Percentiles rank a stretch among this genome's conserved stretches.
These are phyloP conservation scores for Rhizopogon sp. DNA, from an alignment of 768 basidiomycete genomes.

Conservation along the genomic window DNA sequence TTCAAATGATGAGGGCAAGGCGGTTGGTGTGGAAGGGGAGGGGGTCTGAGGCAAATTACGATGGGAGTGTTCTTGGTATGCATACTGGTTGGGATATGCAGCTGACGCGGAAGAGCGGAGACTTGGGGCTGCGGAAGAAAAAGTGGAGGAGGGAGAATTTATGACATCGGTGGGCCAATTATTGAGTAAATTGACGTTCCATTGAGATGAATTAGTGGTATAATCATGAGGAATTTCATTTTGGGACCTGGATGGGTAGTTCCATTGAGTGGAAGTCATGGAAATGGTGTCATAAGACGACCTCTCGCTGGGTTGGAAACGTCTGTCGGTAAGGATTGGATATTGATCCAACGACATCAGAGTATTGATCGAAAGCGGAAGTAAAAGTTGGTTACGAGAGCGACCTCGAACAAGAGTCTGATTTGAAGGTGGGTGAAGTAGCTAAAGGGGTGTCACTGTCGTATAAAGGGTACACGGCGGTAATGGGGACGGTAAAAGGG, in stretches of 20 bases:
- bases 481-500: neutral
- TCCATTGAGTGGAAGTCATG: slow-evolving; percentile 23
- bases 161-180: slow-evolving; percentile 5
- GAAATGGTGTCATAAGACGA: slow-evolving; percentile 9
- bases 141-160: slow-evolving; percentile 17
- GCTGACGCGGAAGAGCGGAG: slow-evolving; percentile 21
- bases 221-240: slow-evolving; percentile 10
- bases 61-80: slow-evolving; percentile 15
- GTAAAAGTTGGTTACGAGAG: neutral
- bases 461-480: neutral
- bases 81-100: slow-evolving; percentile 13
- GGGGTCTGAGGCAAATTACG: slow-evolving; percentile 13
- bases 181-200: slow-evolving; percentile 14
- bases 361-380: slow-evolving; percentile 7
- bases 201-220: slow-evolving; percentile 15
- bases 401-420: neutral
- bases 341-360: slow-evolving; percentile 30
- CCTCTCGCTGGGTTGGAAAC: slow-evolving; percentile 25
- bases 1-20: slow-evolving; percentile 11
- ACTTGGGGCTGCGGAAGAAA: slow-evolving; percentile 1
- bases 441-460: neutral
- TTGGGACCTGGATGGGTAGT: slow-evolving; percentile 18
- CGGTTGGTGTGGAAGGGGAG: slow-evolving; percentile 12
- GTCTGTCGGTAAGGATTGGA: slow-evolving; percentile 25
- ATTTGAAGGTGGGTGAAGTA: neutral